Conservation (phyloP, 768 basidiomycete genomes). For the Tylopilus sp. region DNA sequence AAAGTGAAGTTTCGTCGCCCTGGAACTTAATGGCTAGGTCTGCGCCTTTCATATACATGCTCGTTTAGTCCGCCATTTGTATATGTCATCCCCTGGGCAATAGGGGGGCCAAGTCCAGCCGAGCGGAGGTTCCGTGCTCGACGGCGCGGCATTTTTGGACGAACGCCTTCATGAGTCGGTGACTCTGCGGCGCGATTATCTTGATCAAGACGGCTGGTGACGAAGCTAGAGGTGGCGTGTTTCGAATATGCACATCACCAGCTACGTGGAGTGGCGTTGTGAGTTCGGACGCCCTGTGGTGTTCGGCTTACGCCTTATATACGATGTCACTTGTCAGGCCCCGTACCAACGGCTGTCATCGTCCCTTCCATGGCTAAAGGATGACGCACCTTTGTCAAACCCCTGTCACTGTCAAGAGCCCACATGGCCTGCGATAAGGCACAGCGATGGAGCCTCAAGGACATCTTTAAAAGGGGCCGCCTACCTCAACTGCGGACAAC, state of each 20-base stretch:
- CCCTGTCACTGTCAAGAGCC: slow-evolving; percentile 3
- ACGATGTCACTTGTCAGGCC: slow-evolving; percentile 2
- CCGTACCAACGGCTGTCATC: slow-evolving; percentile 4
- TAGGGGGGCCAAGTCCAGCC: background rate
- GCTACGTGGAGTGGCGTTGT: slow-evolving; percentile 18
- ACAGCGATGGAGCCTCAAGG: slow-evolving; percentile 1
- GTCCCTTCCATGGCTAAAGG: background rate
- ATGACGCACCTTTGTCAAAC: slow-evolving; percentile 14
- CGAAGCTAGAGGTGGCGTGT: slow-evolving; percentile 13
- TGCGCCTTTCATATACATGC: slow-evolving; percentile 9
- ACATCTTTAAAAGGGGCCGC: slow-evolving; percentile 11
- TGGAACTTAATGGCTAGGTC: slow-evolving; percentile 7
- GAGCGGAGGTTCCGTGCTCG: slow-evolving; percentile 17
- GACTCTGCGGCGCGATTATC: slow-evolving; percentile 23
- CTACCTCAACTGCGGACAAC: slow-evolving; percentile 14
- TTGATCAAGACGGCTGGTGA: slow-evolving; percentile 1
- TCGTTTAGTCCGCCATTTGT: background rate
- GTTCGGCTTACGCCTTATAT: slow-evolving; percentile 4
- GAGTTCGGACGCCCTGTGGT: slow-evolving; percentile 5
- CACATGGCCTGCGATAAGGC: slow-evolving; percentile 20
- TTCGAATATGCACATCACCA: slow-evolving; percentile 13
- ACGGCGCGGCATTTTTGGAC: slow-evolving; percentile 19
- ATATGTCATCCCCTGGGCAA: background rate
- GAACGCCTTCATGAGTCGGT: slow-evolving; percentile 13
- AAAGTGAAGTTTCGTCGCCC: slow-evolving; percentile 10